A percentile compares a stretch with the other conserved stretches of the same genome.
Conservation (phyloP, 495 filamentous ascomycete genomes). For the Collariella sp. region DNA sequence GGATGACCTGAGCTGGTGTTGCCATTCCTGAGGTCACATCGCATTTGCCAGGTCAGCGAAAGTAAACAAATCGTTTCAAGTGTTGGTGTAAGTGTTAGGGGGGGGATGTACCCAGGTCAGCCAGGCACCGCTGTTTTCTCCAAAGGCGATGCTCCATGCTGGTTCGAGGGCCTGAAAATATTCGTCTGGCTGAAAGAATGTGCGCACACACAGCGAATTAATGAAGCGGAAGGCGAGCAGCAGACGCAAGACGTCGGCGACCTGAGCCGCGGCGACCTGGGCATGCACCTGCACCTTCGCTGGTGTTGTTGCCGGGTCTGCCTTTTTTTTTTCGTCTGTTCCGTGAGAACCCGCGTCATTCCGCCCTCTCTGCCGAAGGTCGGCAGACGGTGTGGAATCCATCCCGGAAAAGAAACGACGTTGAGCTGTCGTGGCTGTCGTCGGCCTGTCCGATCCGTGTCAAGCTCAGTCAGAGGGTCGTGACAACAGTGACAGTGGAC, state of each 20-base stretch:
- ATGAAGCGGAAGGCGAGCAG: conserved; percentile 71
- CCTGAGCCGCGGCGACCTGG: conserved; percentile 26
- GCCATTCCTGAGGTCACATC: conserved; percentile 72
- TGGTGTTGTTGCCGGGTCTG: not conserved
- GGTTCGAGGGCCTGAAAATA: conserved; percentile 95
- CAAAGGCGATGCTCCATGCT: conserved; percentile 86
- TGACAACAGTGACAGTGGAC: not conserved
- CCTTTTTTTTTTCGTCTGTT: not conserved
- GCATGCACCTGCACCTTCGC: conserved; percentile 12
- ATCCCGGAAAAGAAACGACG: not conserved
- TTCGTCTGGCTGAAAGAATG: conserved; percentile 99
- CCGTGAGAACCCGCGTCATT: not conserved
- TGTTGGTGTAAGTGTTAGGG: not conserved
- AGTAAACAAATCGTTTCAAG: not conserved
- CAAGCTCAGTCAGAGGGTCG: not conserved
- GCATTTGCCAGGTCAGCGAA: not conserved
- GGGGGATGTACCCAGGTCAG: conserved; percentile 75
- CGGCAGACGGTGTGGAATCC: conserved; percentile 6
- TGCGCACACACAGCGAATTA: conserved; percentile 75
- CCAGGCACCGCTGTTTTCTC: conserved; percentile 69
- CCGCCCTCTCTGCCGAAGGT: conserved; percentile 2
- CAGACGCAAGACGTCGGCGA: conserved; percentile 47
- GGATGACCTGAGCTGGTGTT: conserved; percentile 81
- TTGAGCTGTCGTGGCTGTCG: not conserved
- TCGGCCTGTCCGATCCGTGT: not conserved